Percentiles rank a stretch among this genome's conserved stretches.
Conservation (phyloP, 1,284 basidiomycete species). For the Ceratobasidium sp. region DNA sequence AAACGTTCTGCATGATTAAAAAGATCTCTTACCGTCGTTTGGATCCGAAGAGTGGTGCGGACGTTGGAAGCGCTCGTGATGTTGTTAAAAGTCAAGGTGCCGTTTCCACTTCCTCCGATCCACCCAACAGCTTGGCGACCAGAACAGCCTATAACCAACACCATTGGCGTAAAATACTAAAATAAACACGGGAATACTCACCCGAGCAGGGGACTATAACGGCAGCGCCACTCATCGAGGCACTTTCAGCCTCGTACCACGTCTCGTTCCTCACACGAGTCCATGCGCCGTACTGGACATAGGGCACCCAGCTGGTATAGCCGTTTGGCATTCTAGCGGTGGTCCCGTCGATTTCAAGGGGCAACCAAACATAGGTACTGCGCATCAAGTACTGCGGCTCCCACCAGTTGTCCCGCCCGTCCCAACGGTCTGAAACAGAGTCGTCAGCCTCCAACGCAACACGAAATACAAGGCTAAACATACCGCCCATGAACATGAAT, state of each 20-base stretch:
- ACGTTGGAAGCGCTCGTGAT: slow-evolving; percentile 41
- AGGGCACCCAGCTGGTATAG: slow-evolving; percentile 49
- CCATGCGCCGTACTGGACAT: slow-evolving; percentile 42
- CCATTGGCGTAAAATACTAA: background rate
- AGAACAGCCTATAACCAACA: slow-evolving; percentile 43
- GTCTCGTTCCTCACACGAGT: slow-evolving; percentile 44
- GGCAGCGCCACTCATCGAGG: slow-evolving; percentile 37
- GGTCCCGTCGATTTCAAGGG: slow-evolving; percentile 47
- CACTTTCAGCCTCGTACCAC: slow-evolving; percentile 47
- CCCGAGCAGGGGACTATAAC: slow-evolving; percentile 9
- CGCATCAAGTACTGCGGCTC: slow-evolving; percentile 41
- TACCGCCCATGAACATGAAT: slow-evolving; percentile 50
- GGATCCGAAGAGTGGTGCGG: slow-evolving; percentile 48
- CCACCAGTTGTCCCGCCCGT: too few species aligned
- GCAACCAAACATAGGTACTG: slow-evolving; percentile 48
- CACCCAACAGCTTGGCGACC: slow-evolving; percentile 46
- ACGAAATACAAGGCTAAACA: background rate
- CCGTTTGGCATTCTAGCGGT: slow-evolving; percentile 46
- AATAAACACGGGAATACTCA: background rate
- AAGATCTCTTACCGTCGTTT: slow-evolving; percentile 24
- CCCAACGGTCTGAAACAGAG: slow-evolving; percentile 47
- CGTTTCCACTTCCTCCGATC: slow-evolving; percentile 45
- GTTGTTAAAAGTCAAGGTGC: slow-evolving; percentile 42
- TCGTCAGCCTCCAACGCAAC: background rate
- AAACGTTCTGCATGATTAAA: background rate